These are phyloP conservation scores for Coemansia sp. DNA, from an alignment of 192 early-diverging fungal genomes.

Conservation along the genomic window DNA sequence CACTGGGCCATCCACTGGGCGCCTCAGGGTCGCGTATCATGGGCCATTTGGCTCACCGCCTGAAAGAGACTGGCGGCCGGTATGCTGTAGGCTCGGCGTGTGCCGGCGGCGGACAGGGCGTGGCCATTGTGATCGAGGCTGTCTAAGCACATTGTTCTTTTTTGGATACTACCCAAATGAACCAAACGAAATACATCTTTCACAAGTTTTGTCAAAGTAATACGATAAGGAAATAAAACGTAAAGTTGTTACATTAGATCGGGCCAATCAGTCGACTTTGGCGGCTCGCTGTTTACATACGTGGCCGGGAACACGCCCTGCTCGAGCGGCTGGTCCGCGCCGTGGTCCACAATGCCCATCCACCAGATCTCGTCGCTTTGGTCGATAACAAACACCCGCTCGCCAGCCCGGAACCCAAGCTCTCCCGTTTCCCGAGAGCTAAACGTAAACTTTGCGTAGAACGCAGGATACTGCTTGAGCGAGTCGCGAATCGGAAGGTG, in stretches of 20 bases:
- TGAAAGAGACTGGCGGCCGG: constrained; percentile 76
- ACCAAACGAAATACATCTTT: neutral
- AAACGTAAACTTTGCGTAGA: constrained; percentile 73
- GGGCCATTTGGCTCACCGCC: constrained; percentile 78
- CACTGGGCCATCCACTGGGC: constrained; percentile 91
- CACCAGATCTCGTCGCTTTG: constrained; percentile 80
- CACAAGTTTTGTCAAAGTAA: neutral
- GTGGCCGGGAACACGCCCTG: constrained; percentile 80
- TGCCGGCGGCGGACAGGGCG: constrained; percentile 92
- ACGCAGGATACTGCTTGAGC: constrained; percentile 55
- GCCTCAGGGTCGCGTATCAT: constrained; percentile 95
- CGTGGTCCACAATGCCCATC: constrained; percentile 68
- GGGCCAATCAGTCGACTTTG: constrained; percentile 46
- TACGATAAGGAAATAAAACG: constrained; percentile 1
- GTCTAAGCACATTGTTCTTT: constrained; percentile 10
- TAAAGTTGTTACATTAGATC: constrained; percentile 38
- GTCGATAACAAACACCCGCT: constrained; percentile 72
- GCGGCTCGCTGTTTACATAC: constrained; percentile 59
- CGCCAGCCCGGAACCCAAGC: constrained; percentile 65
- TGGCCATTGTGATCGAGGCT: constrained; percentile 69
- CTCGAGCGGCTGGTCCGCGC: constrained; percentile 55
- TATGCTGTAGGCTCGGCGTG: constrained; percentile 93
- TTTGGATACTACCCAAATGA: neutral
- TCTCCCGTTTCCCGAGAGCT: constrained; percentile 71
- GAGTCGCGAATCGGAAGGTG: constrained; percentile 54